A percentile compares a stretch with the other conserved stretches of the same genome.
Evolutionary conservation across 768 basidiomycete species (phyloP).

Genomic region (Lactarius hengduanensis): DNA sequence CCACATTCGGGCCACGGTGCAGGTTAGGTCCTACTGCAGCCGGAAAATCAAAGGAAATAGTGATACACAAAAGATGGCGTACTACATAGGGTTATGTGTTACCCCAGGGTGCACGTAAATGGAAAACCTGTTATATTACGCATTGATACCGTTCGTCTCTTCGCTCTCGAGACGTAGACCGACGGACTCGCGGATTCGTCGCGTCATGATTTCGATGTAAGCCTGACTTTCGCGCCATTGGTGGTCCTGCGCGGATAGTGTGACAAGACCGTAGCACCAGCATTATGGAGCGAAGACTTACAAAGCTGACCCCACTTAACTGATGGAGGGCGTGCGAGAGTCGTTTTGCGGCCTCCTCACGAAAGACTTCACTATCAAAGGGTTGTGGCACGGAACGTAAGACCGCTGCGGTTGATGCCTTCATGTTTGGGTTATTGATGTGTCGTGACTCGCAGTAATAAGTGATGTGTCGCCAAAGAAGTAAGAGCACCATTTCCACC

Average conservation of each 20-base stretch:
- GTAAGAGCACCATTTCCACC: slow-evolving; percentile 73
- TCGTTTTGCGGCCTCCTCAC: slow-evolving; percentile 52
- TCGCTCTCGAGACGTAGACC: slow-evolving; percentile 47
- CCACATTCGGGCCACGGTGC: background rate
- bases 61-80: background rate
- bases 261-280: slow-evolving; percentile 28
- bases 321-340: slow-evolving; percentile 56
- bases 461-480: slow-evolving; percentile 77
- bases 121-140: slow-evolving; percentile 8
- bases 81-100: background rate
- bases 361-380: slow-evolving; percentile 58
- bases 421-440: slow-evolving; percentile 41
- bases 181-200: slow-evolving; percentile 62
- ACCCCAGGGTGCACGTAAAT: too few relatives aligned
- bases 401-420: slow-evolving; percentile 44
- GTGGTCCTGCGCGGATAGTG: slow-evolving; percentile 36
- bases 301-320: slow-evolving; percentile 52
- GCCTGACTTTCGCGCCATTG: slow-evolving; percentile 64
- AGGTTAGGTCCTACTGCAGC: background rate
- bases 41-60: background rate
- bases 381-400: slow-evolving; percentile 54
- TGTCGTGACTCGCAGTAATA: slow-evolving; percentile 54
- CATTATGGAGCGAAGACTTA: slow-evolving; percentile 33
- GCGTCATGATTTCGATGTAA: slow-evolving; percentile 75
- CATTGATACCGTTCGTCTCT: slow-evolving; percentile 24